These are phyloP conservation scores for Pseudocercospora fijiensis DNA, from an alignment of 2,329 filamentous ascomycete genomes.

Conservation along the genomic window DNA sequence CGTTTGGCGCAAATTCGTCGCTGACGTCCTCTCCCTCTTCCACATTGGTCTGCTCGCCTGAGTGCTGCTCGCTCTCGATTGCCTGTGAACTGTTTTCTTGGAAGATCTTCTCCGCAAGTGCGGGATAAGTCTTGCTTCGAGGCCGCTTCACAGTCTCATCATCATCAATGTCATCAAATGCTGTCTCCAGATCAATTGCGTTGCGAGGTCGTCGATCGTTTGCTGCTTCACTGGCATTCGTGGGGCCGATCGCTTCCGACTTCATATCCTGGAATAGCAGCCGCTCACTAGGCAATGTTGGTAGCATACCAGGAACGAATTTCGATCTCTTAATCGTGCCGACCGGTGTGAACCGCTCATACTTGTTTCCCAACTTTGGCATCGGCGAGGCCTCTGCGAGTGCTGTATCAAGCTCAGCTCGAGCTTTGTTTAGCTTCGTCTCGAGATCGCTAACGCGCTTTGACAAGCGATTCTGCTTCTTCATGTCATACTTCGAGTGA, in stretches of 20 bases:
- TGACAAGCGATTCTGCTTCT: conserved; percentile 55
- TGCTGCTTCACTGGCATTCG: conserved; percentile 12
- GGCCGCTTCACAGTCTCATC: conserved; percentile 25
- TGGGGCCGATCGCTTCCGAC: conserved; percentile 9
- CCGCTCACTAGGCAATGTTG: conserved; percentile 43
- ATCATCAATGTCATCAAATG: conserved; percentile 26
- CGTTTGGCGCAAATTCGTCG: background rate
- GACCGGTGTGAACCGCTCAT: conserved; percentile 39
- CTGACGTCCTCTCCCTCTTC: background rate
- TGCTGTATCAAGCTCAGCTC: conserved; percentile 54
- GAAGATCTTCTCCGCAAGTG: conserved; percentile 30
- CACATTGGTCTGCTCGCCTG: background rate
- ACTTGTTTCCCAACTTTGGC: conserved; percentile 40
- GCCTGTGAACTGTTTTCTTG: conserved; percentile 14
- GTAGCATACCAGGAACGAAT: conserved; percentile 39
- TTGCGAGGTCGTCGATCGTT: conserved; percentile 18
- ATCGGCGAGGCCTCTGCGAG: conserved; percentile 45
- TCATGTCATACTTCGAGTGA: conserved; percentile 57
- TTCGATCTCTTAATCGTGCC: conserved; percentile 32
- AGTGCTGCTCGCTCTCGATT: background rate
- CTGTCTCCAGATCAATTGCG: conserved; percentile 23
- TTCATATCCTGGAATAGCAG: conserved; percentile 37
- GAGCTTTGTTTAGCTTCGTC: conserved; percentile 55
- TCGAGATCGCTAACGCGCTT: conserved; percentile 63
- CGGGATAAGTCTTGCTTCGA: conserved; percentile 24